These are phyloP conservation scores for Mangifera indica DNA, from an alignment of 345 rosid genomes.

Conservation along the genomic window DNA sequence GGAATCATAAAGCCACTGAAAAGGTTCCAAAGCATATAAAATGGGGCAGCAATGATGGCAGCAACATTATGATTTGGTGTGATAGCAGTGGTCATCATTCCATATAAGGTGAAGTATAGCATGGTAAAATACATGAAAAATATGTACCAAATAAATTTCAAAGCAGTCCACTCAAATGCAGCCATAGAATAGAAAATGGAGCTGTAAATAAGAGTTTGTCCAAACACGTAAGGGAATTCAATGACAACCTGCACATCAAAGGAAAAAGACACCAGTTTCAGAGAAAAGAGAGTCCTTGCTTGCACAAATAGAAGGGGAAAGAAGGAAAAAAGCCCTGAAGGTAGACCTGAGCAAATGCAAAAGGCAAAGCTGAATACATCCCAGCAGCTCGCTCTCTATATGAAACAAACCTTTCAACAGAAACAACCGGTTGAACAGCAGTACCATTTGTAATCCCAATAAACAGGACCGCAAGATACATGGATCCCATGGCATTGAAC, in stretches of 20 bases:
- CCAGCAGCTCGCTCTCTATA: slow-evolving; percentile 96
- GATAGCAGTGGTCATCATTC: slow-evolving; percentile 97
- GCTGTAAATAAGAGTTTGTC: slow-evolving; percentile 69
- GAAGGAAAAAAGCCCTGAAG: background rate
- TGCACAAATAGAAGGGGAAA: background rate
- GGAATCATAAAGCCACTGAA: slow-evolving; percentile 98
- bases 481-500: slow-evolving; percentile 91
- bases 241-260: slow-evolving; percentile 62
- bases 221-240: slow-evolving; percentile 90
- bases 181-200: slow-evolving; percentile 89
- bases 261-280: background rate
- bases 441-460: slow-evolving; percentile 88
- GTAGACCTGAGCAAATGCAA: slow-evolving; percentile 90
- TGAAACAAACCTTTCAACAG: slow-evolving; percentile 88
- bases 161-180: slow-evolving; percentile 71
- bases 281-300: background rate
- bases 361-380: slow-evolving; percentile 89
- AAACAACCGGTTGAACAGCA: slow-evolving; percentile 97
- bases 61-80: slow-evolving; percentile 97
- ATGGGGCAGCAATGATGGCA: slow-evolving; percentile 84
- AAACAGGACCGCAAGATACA: slow-evolving; percentile 88
- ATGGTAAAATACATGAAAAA: slow-evolving; percentile 91
- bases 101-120: slow-evolving; percentile 90
- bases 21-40: slow-evolving; percentile 98
- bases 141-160: slow-evolving; percentile 85